phyloP scores from a whole-genome alignment of 2,329 filamentous ascomycete genomes.

The Paracoccidioides brasiliensis region DNA sequence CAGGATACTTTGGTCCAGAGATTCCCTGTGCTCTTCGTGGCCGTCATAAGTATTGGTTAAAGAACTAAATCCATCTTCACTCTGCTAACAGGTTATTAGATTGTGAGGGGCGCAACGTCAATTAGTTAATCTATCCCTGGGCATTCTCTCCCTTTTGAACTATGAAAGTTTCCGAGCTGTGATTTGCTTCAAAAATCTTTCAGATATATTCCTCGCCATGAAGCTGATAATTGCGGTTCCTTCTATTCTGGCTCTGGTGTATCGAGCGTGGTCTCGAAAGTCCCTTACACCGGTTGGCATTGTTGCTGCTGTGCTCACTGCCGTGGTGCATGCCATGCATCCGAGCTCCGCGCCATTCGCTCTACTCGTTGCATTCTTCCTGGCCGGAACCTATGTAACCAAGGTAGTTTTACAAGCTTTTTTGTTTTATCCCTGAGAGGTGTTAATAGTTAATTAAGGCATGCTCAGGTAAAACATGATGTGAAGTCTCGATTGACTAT shows the following conservation, averaged over 20 bases:
- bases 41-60: not conserved
- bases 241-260: constrained; percentile 45
- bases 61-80: not conserved
- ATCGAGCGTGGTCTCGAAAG: constrained; percentile 56
- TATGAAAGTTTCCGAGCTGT: not conserved
- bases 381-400: constrained; percentile 70
- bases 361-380: constrained; percentile 71
- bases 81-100: not conserved
- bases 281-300: constrained; percentile 70
- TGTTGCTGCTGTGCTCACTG: constrained; percentile 57
- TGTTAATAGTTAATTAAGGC: not conserved
- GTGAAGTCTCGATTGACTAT: constrained; percentile 73
- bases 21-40: not conserved
- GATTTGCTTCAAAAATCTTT: not conserved
- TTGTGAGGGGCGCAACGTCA: no score
- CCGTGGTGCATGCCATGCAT: constrained; percentile 71
- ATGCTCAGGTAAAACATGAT: constrained; percentile 64
- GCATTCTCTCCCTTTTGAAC: no score
- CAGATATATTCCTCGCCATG: constrained; percentile 14
- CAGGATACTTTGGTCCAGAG: no score
- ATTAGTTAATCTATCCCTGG: not conserved
- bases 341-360: constrained; percentile 88
- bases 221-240: constrained; percentile 33
- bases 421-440: not conserved
- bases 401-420: constrained; percentile 44